Base-by-base conservation (phyloP, 768 basidiomycete species). In the Tulasnella sp. region DNA sequence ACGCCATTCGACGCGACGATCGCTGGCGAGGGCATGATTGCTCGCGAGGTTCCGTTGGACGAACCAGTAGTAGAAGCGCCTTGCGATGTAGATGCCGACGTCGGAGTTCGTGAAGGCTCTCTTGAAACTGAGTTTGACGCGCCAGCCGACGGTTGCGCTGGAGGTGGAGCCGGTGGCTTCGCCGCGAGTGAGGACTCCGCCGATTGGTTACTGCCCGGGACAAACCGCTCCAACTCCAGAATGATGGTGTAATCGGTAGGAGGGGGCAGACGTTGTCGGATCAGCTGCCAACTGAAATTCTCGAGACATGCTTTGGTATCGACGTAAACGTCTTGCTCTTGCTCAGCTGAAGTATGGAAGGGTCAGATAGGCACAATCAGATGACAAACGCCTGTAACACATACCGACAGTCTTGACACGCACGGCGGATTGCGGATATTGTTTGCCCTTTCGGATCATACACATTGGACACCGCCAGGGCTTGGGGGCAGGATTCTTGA, bases 241-340 rank as follows among this genome's bases (percentile, higher is more conserved):
- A 52, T 52, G 11, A 29, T 29, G 52, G 63, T 91, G 73, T 84
- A 86, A 4, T 83, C 86, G 73, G 85, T 86, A 0, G 91, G 90
- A 0, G 83, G 84, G 5, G 84, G 82, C 78, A 92, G 80, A 75
- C 86, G 87, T 81, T 86, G 88, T 79, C 87, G 88, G 37, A 92
- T 82, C 74, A 92, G 81, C 22, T 88, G 87, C 75, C 86, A 90
- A 82, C 88, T 90, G 78, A 85, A 89, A 17, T 82, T 87, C 71
- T 91, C 88, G 42, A 92, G 79, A 88, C 93, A 93, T 74, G 85
- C 85, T 74, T 86, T 84, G 6, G 86, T 87, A 77, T 92, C 86
- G 41, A 93, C 87, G 77, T 89, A 93, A 1, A 84, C 81, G 64
- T 90, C 88, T 4, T 78, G 76, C 40, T 86, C 85, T 22, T 80